Base-by-base conservation (phyloP, 2,329 filamentous ascomycete species). In the Mycocentrospora acerina region DNA sequence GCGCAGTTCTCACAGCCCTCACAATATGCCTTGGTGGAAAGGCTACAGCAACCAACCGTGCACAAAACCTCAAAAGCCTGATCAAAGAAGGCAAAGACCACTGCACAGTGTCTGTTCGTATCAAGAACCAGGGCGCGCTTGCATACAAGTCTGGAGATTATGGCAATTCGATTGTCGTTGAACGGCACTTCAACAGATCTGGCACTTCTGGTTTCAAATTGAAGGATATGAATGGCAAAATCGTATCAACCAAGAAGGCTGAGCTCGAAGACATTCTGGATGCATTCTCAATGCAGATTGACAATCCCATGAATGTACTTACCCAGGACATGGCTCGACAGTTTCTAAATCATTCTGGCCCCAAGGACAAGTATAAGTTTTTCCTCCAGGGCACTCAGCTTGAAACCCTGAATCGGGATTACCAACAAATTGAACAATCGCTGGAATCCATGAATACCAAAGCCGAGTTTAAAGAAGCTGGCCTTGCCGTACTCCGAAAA, bases 1-100 rank as follows among this genome's bases (percentile, higher is more conserved):
- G 93, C 65, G 93, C 93, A 3, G 86, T 97, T 11, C 72, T 98
- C 18, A 97, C 93, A 0, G 93, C 90, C 4, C 81, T 98, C 49
- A 95, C 90, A 0, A 77, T 98, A 24, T 97, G 93, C 59, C 76
- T 98, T n/a, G 93, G 93, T 44, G 91, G 88, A 14, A 97, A 96
- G 67, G 90, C 93, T 2, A 88, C 88, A 37, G 82, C 88, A 12
- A 97, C 93, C 4, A 97, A 97, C 59, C 86, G 93, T 48, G 93
- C 90, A 26, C 86, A 88, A 35, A 95, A 85, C 55, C 71, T 98
- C 17, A 95, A 94, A 67, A 87, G 80, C 42, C 86, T 97, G 60
- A 88, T 98, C 67, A 97, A 95, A 60, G 85, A 93, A 62, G 91
- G 90, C 24, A 76, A 82, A 48, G 88, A 95, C 27, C 69, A 68